A percentile compares a stretch with the other conserved stretches of the same genome.
Conservation (phyloP, 306 rosid species). For the Dryas octopetala region DNA sequence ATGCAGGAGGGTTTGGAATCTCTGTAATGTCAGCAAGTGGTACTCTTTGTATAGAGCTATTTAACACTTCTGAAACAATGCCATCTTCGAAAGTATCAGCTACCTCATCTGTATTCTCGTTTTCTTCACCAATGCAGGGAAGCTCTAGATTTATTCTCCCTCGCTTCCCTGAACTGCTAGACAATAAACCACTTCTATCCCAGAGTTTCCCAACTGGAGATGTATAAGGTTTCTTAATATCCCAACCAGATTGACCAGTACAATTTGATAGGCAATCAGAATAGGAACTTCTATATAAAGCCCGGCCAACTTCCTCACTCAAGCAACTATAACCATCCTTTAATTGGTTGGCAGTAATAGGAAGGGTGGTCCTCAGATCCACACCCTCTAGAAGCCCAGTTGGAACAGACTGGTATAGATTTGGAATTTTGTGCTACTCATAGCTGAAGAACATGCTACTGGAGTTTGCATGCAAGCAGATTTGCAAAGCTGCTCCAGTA, state of each 20-base stretch:
- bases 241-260: constrained; percentile 38
- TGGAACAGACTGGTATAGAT: constrained; percentile 54
- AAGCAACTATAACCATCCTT: constrained; percentile 17
- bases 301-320: constrained; percentile 23
- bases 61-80: constrained; percentile 27
- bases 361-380: constrained; percentile 38
- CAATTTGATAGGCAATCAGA: constrained; percentile 50
- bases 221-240: constrained; percentile 37
- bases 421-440: constrained; percentile 34
- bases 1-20: constrained; percentile 38
- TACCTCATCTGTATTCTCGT: constrained; percentile 68
- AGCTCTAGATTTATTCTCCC: constrained; percentile 68
- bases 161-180: constrained; percentile 69
- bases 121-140: constrained; percentile 85
- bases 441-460: constrained; percentile 45
- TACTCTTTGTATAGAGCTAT: constrained; percentile 41
- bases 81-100: constrained; percentile 43
- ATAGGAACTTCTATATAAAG: constrained; percentile 42
- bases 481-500: constrained; percentile 53
- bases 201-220: constrained; percentile 73
- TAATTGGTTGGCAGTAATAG: constrained; percentile 25
- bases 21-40: constrained; percentile 61
- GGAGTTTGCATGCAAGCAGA: constrained; percentile 64
- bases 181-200: constrained; percentile 56
- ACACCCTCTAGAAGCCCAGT: constrained; percentile 66